Base-by-base conservation (phyloP, 2,329 filamentous ascomycete species). In the Hymenoscyphus scutula region DNA sequence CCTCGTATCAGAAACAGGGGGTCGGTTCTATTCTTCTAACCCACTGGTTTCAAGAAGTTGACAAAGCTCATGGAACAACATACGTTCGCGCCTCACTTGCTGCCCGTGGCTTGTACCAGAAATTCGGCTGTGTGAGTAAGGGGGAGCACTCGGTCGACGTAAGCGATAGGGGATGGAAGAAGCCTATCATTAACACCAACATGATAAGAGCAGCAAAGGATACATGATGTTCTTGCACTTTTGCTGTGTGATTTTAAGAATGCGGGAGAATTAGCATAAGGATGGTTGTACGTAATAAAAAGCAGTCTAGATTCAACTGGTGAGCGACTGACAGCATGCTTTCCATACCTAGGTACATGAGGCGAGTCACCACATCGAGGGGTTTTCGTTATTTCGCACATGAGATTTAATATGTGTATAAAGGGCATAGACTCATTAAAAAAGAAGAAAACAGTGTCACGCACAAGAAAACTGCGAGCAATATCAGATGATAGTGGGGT, bases 201-300 rank as follows among this genome's bases (percentile, higher is more conserved):
- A 60, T 60, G 58, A 55, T 60, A 27, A 60, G 58, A 60, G 48
- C 48, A 60, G 48, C 58, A 30, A 60, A 60, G 58, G 32, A 32
- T 30, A 60, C 13, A n/a, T 60, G 48, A 48, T 10, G 1, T 8
- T 7, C 23, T 48, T 8, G 17, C n/a, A 48, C 3, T 19, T 5
- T 48, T 10, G 19, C 23, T 5, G 32, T 10, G 8, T 34, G 32
- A 34, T 23, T 48, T 2, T 23, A 11, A 23, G n/a, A 7, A 48
- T 23, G 41, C 19, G 41, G 23, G 41, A 25, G 41, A 48, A 25
- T 4, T 23, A 48, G 5, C 19, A 23, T 48, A 19, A 23, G 41
- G 1, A n/a, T n/a, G n/a, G n/a, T n/a, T n/a, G n/a, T n/a, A n/a
- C n/a, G n/a, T 32, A 8, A 32, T 10, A 32, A 32, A 32, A 6